These are phyloP conservation scores for Collybia mongolica DNA, from an alignment of 768 basidiomycete genomes.

Conservation along the genomic window DNA sequence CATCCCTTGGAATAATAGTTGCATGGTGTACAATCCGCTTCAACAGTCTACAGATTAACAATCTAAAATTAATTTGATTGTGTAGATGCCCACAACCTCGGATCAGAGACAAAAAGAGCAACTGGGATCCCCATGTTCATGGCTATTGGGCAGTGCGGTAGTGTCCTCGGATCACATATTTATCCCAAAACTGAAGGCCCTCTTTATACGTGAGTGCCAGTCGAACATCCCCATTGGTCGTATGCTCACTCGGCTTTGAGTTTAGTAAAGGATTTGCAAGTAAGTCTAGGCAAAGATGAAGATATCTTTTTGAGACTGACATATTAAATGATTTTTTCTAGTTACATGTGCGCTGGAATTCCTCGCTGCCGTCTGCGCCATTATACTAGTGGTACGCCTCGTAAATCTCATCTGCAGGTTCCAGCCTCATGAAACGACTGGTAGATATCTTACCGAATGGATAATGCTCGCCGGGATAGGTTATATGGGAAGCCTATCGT, in stretches of 20 bases:
- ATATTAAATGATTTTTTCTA: slow-evolving; percentile 15
- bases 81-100: slow-evolving; percentile 76
- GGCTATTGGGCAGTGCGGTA: slow-evolving; percentile 78
- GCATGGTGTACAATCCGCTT: slow-evolving; percentile 64
- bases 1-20: slow-evolving; percentile 69
- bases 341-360: slow-evolving; percentile 54
- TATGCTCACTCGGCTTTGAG: background rate
- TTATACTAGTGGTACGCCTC: slow-evolving; percentile 47
- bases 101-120: slow-evolving; percentile 76
- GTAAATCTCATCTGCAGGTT: background rate
- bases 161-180: slow-evolving; percentile 72
- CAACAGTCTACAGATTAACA: background rate
- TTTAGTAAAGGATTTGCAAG: slow-evolving; percentile 59
- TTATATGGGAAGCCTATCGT: slow-evolving; percentile 49
- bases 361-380: slow-evolving; percentile 50
- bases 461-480: slow-evolving; percentile 56
- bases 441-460: slow-evolving; percentile 61
- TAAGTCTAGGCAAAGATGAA: slow-evolving; percentile 21
- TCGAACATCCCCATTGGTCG: background rate
- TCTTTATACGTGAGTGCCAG: slow-evolving; percentile 52
- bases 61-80: background rate
- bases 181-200: slow-evolving; percentile 67
- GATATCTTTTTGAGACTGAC: background rate
- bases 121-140: slow-evolving; percentile 78
- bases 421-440: background rate